Base-by-base conservation (phyloP, 2,329 filamentous ascomycete genomes). In the Mollisiaceae sp. region DNA sequence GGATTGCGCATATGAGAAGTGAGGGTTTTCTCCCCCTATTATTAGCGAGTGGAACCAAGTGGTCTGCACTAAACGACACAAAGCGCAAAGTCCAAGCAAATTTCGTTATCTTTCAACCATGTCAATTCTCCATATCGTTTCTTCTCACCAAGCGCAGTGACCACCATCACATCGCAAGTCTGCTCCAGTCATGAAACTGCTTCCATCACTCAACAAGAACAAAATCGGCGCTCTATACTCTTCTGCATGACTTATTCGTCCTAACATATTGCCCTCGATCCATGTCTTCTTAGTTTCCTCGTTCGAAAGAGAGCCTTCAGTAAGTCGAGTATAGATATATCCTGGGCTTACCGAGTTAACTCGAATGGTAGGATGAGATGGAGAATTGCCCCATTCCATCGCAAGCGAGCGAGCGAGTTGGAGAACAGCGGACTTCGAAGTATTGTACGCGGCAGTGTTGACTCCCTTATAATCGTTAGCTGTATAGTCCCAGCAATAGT, bases 321-420 rank as follows among this genome's bases (percentile, higher is more conserved):
- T 88, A 60, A 89, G 79, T 67, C 85, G 86, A 27, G 87, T 90
- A 77, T 88, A 86, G 72, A 89, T 89, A 79, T 89, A 89, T 57
- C 87, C 87, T 8, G 87, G 87, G 5, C 86, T 89, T 77, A 89
- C 85, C 76, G 82, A 84, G 81, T 90, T 90, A 74, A 89, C 86
- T 71, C 87, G 84, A 4, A 65, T 68, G 15, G 65, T 50, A 4
- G 63, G 61, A 9, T 41, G n/a, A 8, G 58, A 39, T 59, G 86
- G 86, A 75, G 89, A 89, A 77, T 88, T 86, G 66, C 85, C 82
- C 87, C 87, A 90, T 77, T 90, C 87, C 75, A 88, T 88, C 73
- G 87, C 87, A 61, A 90, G 80, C 43, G 85, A 88, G 66, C 79
- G 79, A 64, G 86, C 85, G 15, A 89, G 72, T 77, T 88, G 86